Evolutionary conservation across 2,329 filamentous ascomycete species (phyloP).

Genomic region (Xylariaceae sp.): DNA sequence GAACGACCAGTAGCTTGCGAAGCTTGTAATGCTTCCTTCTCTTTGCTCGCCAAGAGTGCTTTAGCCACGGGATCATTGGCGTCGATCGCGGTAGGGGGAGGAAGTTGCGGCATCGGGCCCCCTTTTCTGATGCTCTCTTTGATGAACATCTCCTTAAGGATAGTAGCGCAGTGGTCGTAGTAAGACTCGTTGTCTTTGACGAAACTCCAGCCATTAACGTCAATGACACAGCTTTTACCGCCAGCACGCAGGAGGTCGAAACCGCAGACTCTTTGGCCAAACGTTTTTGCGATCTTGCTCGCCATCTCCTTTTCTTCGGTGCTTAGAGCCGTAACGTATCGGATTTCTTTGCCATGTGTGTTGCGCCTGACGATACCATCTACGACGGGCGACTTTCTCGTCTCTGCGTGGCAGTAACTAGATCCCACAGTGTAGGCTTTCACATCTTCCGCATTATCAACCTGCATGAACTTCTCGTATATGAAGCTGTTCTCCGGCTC

Average conservation of each 20-base stretch:
- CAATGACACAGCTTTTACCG: constrained; percentile 92
- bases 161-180: constrained; percentile 84
- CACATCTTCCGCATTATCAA: constrained; percentile 96
- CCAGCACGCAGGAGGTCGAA: constrained; percentile 88
- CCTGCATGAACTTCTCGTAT: constrained; percentile 94
- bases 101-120: constrained; percentile 53
- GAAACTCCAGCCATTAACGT: constrained; percentile 99
- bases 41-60: constrained; percentile 33
- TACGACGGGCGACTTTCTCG: constrained; percentile 92
- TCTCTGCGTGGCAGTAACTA: constrained; percentile 92
- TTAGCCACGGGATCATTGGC: constrained; percentile 32
- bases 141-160: constrained; percentile 82
- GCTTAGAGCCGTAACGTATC: constrained; percentile 83
- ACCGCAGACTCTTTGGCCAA: constrained; percentile 91
- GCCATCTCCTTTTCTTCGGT: constrained; percentile 81
- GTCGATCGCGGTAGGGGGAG: constrained; percentile 44
- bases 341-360: constrained; percentile 92
- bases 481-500: constrained; percentile 82
- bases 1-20: constrained; percentile 19
- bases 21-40: constrained; percentile 34
- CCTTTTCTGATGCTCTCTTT: constrained; percentile 65
- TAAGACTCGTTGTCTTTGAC: constrained; percentile 99
- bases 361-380: constrained; percentile 94
- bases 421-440: constrained; percentile 97
- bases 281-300: constrained; percentile 80